phyloP scores from a whole-genome alignment of 176 grass and related monocot species.

The Oryza coarctata region DNA sequence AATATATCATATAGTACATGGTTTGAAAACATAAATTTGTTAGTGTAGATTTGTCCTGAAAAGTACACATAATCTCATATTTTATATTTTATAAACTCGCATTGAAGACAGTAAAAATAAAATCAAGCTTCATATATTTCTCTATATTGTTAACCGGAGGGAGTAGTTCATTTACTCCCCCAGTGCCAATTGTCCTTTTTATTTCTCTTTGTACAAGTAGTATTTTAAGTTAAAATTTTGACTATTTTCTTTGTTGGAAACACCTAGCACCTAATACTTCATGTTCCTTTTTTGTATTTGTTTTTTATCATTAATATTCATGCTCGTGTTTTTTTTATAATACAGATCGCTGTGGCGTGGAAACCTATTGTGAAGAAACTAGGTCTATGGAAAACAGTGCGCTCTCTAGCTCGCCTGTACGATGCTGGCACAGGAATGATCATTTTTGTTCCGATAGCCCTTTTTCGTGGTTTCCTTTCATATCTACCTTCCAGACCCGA shows the following conservation, averaged over 20 bases:
- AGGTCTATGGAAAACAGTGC: slow-evolving; percentile 61
- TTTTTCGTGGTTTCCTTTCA: slow-evolving; percentile 83
- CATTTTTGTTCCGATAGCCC: slow-evolving; percentile 67
- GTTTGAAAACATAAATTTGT: background rate
- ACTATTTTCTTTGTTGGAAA: background rate
- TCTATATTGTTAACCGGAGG: background rate
- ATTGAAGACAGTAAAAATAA: background rate
- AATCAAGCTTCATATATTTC: background rate
- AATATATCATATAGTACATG: background rate
- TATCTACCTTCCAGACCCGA: slow-evolving; percentile 88
- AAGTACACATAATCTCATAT: background rate
- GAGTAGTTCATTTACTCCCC: background rate
- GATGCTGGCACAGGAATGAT: slow-evolving; percentile 76
- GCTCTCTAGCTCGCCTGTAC: slow-evolving; percentile 66
- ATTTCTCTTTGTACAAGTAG: background rate
- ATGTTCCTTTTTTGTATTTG: background rate
- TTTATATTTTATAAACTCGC: no score
- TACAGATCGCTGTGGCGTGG: slow-evolving; percentile 79
- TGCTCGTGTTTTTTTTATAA: slow-evolving; percentile 1
- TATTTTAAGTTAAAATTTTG: background rate
- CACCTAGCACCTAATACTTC: background rate
- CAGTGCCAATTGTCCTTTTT: background rate
- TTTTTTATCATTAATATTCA: background rate
- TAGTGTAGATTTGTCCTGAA: background rate
- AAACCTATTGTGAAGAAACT: slow-evolving; percentile 61